These are phyloP conservation scores for Cornus suecica DNA, from an alignment of 148 eudicot genomes.

Conservation along the genomic window DNA sequence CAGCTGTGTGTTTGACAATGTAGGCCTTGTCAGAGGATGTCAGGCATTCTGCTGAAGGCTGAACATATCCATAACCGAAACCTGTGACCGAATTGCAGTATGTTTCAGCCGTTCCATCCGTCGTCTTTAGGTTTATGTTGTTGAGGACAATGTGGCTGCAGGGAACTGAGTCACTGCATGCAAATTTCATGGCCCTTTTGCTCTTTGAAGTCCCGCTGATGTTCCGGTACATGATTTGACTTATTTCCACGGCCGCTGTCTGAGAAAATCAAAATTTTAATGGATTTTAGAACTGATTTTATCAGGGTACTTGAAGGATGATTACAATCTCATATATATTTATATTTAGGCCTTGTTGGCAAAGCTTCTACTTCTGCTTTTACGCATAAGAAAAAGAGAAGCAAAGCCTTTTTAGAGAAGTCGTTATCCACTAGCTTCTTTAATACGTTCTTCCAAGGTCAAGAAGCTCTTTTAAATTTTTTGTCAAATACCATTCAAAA, in stretches of 20 bases:
- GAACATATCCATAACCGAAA: slow-evolving; percentile 50
- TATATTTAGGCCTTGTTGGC: too few relatives aligned
- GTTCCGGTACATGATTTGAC: slow-evolving; percentile 73
- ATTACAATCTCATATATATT: too few relatives aligned
- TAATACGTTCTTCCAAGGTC: too few relatives aligned
- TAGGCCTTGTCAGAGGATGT: slow-evolving; percentile 43
- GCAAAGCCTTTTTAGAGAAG: too few relatives aligned
- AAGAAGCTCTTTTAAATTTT: too few relatives aligned
- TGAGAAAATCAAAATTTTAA: slow-evolving; percentile 13
- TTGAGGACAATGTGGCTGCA: slow-evolving; percentile 72
- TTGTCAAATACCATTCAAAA: too few relatives aligned
- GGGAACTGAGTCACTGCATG: slow-evolving; percentile 81
- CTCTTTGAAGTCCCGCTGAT: slow-evolving; percentile 78
- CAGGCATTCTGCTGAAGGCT: slow-evolving; percentile 85
- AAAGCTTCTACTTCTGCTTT: too few relatives aligned
- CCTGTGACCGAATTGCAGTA: slow-evolving; percentile 79
- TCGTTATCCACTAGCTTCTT: too few relatives aligned
- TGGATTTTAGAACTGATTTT: neutral
- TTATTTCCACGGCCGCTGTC: slow-evolving; percentile 84
- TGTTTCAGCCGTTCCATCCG: slow-evolving; percentile 65
- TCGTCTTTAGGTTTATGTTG: slow-evolving; percentile 54
- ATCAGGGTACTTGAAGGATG: too few relatives aligned
- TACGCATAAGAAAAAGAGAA: too few relatives aligned
- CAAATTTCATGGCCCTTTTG: slow-evolving; percentile 75
- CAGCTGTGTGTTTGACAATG: slow-evolving; percentile 18